Evolutionary conservation across 306 rosid genomes (phyloP).

Genomic region (Ormosia emarginata): DNA sequence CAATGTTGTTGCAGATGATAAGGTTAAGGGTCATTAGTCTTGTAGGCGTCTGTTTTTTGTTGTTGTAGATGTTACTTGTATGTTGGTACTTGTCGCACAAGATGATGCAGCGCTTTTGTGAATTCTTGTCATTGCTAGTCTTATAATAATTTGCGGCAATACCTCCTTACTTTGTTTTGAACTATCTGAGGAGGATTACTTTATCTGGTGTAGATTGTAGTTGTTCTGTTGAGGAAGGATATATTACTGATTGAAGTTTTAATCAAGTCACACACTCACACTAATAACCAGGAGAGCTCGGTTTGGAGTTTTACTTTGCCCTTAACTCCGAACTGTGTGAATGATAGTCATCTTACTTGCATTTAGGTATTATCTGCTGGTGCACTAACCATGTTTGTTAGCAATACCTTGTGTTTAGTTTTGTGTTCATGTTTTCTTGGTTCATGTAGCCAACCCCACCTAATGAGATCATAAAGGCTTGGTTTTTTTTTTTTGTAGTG

Average conservation of each 20-base stretch:
- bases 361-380: background rate
- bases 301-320: background rate
- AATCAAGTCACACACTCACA: background rate
- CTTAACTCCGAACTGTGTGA: background rate
- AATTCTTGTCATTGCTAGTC: constrained; percentile 16
- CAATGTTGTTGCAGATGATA: constrained; percentile 79
- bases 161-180: constrained; percentile 16
- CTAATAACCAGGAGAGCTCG: background rate
- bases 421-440: background rate
- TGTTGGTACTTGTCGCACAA: constrained; percentile 15
- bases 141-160: constrained; percentile 22
- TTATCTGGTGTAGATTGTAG: background rate
- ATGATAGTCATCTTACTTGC: background rate
- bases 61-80: constrained; percentile 40
- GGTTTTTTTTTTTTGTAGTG: background rate
- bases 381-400: background rate
- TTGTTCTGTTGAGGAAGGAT: constrained; percentile 10
- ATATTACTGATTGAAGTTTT: background rate
- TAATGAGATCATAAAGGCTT: background rate
- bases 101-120: constrained; percentile 10
- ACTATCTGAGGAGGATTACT: background rate
- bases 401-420: background rate
- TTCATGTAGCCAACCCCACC: background rate
- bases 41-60: constrained; percentile 28
- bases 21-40: constrained; percentile 70